phyloP scores from a whole-genome alignment of 2,329 filamentous ascomycete genomes.

The Diaporthe aspalathi region DNA sequence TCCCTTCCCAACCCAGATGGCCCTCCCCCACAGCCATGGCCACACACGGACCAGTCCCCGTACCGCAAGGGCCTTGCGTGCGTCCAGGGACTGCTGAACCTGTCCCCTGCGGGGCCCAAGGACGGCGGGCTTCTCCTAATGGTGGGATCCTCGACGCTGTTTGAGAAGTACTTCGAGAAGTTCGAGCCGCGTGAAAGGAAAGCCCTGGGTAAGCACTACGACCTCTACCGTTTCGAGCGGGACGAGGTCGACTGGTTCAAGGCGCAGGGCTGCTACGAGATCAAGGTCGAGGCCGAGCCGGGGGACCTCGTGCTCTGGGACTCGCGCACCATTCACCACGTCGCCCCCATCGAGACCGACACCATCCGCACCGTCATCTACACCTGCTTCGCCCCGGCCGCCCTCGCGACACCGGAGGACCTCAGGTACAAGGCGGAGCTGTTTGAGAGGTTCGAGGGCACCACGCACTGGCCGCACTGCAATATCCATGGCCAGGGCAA shows the following conservation, averaged over 20 bases:
- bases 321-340: conserved; percentile 55
- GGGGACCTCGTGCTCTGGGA: conserved; percentile 55
- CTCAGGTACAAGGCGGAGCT: conserved; percentile 48
- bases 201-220: conserved; percentile 46
- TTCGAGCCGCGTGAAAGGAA: conserved; percentile 43
- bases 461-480: conserved; percentile 22
- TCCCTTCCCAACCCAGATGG: conserved; percentile 52
- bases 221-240: no score
- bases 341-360: conserved; percentile 45
- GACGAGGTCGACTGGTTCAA: conserved; percentile 53
- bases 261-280: conserved; percentile 47
- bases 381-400: conserved; percentile 50
- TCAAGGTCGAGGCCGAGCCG: conserved; percentile 55
- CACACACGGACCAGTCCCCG: conserved; percentile 59
- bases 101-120: conserved; percentile 55
- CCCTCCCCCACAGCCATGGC: conserved; percentile 55
- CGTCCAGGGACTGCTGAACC: conserved; percentile 58
- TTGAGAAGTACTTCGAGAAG: conserved; percentile 50
- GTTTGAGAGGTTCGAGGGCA: conserved; percentile 45
- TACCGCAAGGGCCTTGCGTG: conserved; percentile 59
- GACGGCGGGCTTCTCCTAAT: conserved; percentile 58
- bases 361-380: conserved; percentile 51
- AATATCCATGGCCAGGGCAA: no score
- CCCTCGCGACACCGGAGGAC: conserved; percentile 49
- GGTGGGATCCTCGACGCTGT: conserved; percentile 51